These are phyloP conservation scores for Blattamonas nauphoetae DNA, from an alignment of 78 protist genomes.

Conservation along the genomic window DNA sequence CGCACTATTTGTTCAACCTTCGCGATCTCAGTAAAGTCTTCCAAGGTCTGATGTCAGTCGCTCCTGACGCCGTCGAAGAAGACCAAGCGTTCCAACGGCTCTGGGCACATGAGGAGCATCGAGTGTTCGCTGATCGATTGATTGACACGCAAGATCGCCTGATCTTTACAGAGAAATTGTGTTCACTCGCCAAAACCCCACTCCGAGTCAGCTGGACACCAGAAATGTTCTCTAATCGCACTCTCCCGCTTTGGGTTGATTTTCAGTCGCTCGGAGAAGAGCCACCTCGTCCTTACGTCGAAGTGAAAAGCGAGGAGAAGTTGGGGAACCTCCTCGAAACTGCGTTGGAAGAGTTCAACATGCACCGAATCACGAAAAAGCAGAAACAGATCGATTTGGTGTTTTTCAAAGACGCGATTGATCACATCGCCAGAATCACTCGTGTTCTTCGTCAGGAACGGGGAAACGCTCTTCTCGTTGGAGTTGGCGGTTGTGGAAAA, in stretches of 20 bases:
- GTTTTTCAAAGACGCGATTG: constrained; percentile 51
- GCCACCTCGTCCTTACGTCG: background rate
- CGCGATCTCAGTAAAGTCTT: constrained; percentile 44
- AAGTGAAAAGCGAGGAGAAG: background rate
- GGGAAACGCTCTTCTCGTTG: constrained; percentile 55
- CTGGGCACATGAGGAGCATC: constrained; percentile 35
- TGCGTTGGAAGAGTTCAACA: constrained; percentile 25
- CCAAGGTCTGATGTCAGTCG: constrained; percentile 33
- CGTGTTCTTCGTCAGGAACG: constrained; percentile 40
- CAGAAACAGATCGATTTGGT: too few species aligned
- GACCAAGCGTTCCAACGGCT: constrained; percentile 12
- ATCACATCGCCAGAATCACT: constrained; percentile 43
- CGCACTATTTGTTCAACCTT: constrained; percentile 51
- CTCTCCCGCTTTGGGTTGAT: background rate
- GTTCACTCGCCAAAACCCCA: background rate
- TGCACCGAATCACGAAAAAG: constrained; percentile 25
- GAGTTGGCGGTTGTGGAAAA: constrained; percentile 61
- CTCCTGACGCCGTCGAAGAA: background rate
- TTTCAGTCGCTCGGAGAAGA: background rate
- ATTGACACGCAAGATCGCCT: constrained; percentile 9
- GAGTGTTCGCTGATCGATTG: constrained; percentile 38
- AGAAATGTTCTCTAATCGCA: background rate
- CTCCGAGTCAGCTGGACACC: background rate
- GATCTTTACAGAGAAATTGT: background rate
- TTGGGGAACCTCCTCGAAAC: background rate